phyloP scores from a whole-genome alignment of 2,329 filamentous ascomycete genomes.

The Claviceps monticola region DNA sequence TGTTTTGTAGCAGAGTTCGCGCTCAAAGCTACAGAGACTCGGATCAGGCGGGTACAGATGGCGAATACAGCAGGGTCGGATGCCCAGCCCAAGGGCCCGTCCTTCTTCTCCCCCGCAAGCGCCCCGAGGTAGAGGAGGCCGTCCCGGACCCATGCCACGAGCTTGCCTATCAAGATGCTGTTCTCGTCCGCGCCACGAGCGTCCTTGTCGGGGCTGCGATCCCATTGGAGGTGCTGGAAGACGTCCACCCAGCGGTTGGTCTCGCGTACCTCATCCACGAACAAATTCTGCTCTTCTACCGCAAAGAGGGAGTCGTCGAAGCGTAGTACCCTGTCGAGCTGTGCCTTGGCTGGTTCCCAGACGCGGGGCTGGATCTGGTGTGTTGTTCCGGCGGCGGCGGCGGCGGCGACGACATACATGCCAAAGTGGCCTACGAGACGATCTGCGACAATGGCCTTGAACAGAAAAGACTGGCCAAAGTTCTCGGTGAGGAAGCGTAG shows the following conservation, averaged over 20 bases:
- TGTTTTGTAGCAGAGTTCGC: slow-evolving; percentile 4
- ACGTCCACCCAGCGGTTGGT: slow-evolving; percentile 50
- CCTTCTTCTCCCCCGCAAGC: slow-evolving; percentile 23
- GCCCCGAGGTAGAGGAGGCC: slow-evolving; percentile 32
- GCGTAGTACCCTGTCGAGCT: slow-evolving; percentile 32
- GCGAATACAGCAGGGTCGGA: slow-evolving; percentile 55
- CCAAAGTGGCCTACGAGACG: slow-evolving; percentile 24
- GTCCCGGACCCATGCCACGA: slow-evolving; percentile 33
- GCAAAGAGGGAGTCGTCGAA: slow-evolving; percentile 63
- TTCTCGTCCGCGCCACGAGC: slow-evolving; percentile 7
- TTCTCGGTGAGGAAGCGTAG: slow-evolving; percentile 26
- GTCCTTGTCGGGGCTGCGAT: not conserved
- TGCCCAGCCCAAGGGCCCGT: slow-evolving; percentile 61
- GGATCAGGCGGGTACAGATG: slow-evolving; percentile 36
- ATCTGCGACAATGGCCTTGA: slow-evolving; percentile 25
- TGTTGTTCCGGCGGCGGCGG: not conserved
- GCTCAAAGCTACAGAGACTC: slow-evolving; percentile 22
- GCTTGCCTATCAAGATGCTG: slow-evolving; percentile 14
- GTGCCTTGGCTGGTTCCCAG: slow-evolving; percentile 18
- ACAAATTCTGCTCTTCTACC: slow-evolving; percentile 90
- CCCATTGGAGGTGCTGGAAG: slow-evolving; percentile 20
- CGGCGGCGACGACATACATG: slow-evolving; percentile 7
- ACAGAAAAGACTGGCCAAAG: slow-evolving; percentile 22
- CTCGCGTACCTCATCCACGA: slow-evolving; percentile 69
- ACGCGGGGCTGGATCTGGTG: not conserved